Evolutionary conservation across 441 rosid genomes (phyloP), one percentile per base, ranked within the genome.

Genomic region (Cnidoscolus chayamansa): DNA sequence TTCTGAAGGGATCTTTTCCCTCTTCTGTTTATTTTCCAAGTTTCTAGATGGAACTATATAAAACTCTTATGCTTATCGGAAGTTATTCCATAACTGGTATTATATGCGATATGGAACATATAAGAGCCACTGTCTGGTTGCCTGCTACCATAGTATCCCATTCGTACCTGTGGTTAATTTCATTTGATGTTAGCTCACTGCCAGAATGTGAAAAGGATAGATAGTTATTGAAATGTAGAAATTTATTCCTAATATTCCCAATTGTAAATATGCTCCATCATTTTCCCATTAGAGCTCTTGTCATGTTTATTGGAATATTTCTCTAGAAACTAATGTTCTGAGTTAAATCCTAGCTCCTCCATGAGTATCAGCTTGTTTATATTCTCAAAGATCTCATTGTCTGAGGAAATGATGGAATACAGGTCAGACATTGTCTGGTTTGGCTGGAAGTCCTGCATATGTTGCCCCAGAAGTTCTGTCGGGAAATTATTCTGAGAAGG

Each of bases 381-480:
- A 7, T 50, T 40, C 63, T 72, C 74, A 69, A 57, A 68, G 20
- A 17, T 7, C 68, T 32, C 51, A 31, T 20, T 32, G 30, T 68
- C 53, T 59, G 61, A 40, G 62, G 70, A 47, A 71, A 43, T 68
- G 63, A 55, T 40, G 66, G 64, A 40, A 30, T 81, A 72, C 94
- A 90, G 98, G 97, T 85, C 97, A 92, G 80, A 84, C 85, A 43
- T 70, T 94, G 76, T 85, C 88, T 65, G 97, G 97, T 72, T 83
- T 94, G 84, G 97, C 96, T 72, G 98, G 97, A 79, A 94, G 98
- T 83, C 97, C 94, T 1, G 97, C 97, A 77, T 92, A 92, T 79
- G 97, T 92, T 72, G 97, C 97, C 61, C 98, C 98, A 10, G 98
- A 92, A 81, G 97, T 92, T 84, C 72, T 94, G 65, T 84, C 78